These are phyloP conservation scores for Neobulgaria alba DNA, from an alignment of 2,329 filamentous ascomycete genomes.

Conservation along the genomic window DNA sequence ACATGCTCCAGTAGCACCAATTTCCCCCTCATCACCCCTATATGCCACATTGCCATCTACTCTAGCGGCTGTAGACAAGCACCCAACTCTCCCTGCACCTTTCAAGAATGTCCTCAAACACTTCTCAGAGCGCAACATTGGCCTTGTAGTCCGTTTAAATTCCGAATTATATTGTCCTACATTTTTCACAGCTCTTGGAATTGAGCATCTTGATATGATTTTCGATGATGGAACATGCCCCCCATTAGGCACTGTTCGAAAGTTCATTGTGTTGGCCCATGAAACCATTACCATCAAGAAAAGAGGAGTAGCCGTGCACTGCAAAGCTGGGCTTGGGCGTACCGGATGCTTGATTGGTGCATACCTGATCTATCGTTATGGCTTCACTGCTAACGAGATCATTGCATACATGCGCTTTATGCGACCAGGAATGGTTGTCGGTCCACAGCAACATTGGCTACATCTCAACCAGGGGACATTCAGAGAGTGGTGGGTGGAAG, in stretches of 20 bases:
- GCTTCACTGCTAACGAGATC: constrained; percentile 93
- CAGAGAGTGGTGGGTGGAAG: constrained; percentile 93
- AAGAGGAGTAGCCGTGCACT: constrained; percentile 93
- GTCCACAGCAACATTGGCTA: constrained; percentile 97
- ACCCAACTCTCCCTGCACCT: constrained; percentile 65
- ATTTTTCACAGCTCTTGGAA: constrained; percentile 93
- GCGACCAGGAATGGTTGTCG: constrained; percentile 97
- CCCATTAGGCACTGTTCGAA: constrained; percentile 76
- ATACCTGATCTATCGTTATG: constrained; percentile 94
- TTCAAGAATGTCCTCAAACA: constrained; percentile 96
- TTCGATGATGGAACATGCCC: constrained; percentile 98
- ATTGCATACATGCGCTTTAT: constrained; percentile 99
- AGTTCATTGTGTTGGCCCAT: constrained; percentile 91
- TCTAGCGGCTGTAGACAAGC: constrained; percentile 60
- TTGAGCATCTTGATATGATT: constrained; percentile 97
- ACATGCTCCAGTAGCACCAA: constrained; percentile 64
- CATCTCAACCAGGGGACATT: constrained; percentile 95
- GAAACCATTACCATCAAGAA: constrained; percentile 87
- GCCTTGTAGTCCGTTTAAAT: constrained; percentile 89
- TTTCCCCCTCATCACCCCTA: constrained; percentile 63
- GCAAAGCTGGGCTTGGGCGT: constrained; percentile 91
- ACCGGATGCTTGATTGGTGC: constrained; percentile 96
- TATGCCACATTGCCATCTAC: constrained; percentile 69
- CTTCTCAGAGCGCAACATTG: constrained; percentile 81
- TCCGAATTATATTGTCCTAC: constrained; percentile 92